Base-by-base conservation (phyloP, 2,329 filamentous ascomycete species). In the Aspergillus jensenii region DNA sequence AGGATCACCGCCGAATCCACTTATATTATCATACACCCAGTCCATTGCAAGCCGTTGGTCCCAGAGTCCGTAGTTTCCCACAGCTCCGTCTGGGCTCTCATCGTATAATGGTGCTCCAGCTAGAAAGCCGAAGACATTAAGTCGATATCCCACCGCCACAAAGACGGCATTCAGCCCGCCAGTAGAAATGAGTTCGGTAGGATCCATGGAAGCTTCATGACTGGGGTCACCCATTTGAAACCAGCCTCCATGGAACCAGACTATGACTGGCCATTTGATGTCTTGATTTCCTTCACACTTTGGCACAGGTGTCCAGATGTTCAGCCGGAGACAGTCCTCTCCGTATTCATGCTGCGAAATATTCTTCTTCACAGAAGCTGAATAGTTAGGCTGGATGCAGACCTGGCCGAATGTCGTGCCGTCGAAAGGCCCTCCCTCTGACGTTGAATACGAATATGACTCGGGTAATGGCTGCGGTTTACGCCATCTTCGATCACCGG, bases 11-110 rank as follows among this genome's bases (percentile, higher is more conserved):
- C 76, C 76, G 56, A 82, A 82, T 2, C 19, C 67, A 3, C 67
- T 61, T 48, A 84, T 81, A 59, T 83, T 78, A 6, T 76, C 67
- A 35, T 80, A 72, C 0, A 82, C 76, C 82, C 82, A 85, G 64
- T 82, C 73, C 8, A 82, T 67, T 0, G 81, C 81, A 12, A 79
- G 67, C 2, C 78, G 69, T 60, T 84, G 81, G 59, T 85, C 82
- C 65, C 75, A 77, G 0, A 80, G 68, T 1, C 78, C 78, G 59
- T 73, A 76, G 58, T 80, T 79, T 1, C 76, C 68, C 3, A 67
- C 68, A 4, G 69, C 68, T 4, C 67, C 63, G 15, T 63, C 58
- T n/a, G 40, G 21, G 3, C 50, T 58, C 3, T 68, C 66, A 4
- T 47, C 25, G 9, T 33, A 15, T 6, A 47, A 33, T 9, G 45